A percentile compares a stretch with the other conserved stretches of the same genome.
Evolutionary conservation across 805 yeast species (phyloP).

Genomic region (Pachysolen tannophilus): DNA sequence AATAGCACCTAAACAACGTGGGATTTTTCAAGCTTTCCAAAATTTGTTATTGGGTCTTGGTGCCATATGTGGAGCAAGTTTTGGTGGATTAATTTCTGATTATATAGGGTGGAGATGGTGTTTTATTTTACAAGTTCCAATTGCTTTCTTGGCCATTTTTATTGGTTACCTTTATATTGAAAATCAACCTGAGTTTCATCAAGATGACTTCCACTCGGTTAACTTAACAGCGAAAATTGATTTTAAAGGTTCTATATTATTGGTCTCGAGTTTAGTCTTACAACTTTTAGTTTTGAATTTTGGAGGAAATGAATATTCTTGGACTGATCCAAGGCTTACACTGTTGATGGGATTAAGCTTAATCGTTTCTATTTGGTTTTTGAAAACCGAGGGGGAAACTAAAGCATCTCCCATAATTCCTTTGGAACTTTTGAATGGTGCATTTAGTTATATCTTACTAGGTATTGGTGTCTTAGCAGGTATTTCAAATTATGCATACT

Average conservation of each 20-base stretch:
- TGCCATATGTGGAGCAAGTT: conserved; percentile 62
- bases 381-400: conserved; percentile 31
- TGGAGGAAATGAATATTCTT: conserved; percentile 42
- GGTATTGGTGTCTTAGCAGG: conserved; percentile 52
- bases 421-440: conserved; percentile 32
- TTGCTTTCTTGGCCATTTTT: conserved; percentile 35
- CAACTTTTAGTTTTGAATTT: conserved; percentile 44
- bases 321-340: conserved; percentile 26
- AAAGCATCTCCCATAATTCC: conserved; percentile 59
- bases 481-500: conserved; percentile 35
- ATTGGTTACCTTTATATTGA: no score
- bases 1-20: conserved; percentile 74
- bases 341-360: conserved; percentile 23
- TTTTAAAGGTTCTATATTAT: conserved; percentile 39
- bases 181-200: conserved; percentile 39
- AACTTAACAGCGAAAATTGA: conserved; percentile 36
- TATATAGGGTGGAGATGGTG: conserved; percentile 59
- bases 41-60: conserved; percentile 78
- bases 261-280: conserved; percentile 35
- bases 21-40: conserved; percentile 79
- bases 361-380: conserved; percentile 31
- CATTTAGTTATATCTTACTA: no score
- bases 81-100: conserved; percentile 53
- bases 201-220: no score
- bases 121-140: conserved; percentile 46